These are phyloP conservation scores for Erigeron philadelphicus DNA, from an alignment of 140 eudicot species.

Conservation along the genomic window DNA sequence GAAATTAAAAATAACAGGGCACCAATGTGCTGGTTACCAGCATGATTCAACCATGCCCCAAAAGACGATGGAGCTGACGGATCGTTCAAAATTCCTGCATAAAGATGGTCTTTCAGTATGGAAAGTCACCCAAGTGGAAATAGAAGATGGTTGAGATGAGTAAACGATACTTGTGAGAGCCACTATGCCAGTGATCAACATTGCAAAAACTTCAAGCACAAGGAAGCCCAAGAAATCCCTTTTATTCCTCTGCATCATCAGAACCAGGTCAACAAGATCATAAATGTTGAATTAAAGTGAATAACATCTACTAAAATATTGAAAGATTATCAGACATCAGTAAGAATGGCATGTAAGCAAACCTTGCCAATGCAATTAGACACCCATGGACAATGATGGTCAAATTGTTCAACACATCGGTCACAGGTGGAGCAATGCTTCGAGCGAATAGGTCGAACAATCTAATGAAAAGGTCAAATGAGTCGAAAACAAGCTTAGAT, in stretches of 20 bases:
- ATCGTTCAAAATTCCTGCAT: conserved; percentile 73
- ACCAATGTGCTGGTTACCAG: conserved; percentile 69
- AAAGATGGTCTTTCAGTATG: conserved; percentile 8
- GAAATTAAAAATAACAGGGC: conserved; percentile 58
- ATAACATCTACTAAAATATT: not conserved
- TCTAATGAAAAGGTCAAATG: conserved; percentile 34
- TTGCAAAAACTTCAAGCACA: conserved; percentile 71
- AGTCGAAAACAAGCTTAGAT: not conserved
- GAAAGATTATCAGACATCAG: not conserved
- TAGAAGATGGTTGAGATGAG: conserved; percentile 8
- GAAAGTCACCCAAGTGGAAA: conserved; percentile 19
- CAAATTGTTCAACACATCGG: conserved; percentile 92
- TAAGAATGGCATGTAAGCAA: conserved; percentile 11
- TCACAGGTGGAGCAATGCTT: conserved; percentile 90
- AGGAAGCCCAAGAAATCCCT: conserved; percentile 86
- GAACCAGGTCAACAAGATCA: conserved; percentile 10
- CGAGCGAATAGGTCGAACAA: conserved; percentile 83
- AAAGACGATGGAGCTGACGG: conserved; percentile 84
- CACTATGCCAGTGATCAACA: conserved; percentile 73
- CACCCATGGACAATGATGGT: conserved; percentile 96
- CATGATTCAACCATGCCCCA: conserved; percentile 78
- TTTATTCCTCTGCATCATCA: conserved; percentile 70
- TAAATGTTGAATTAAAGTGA: not conserved
- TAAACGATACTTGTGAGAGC: conserved; percentile 60
- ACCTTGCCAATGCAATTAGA: conserved; percentile 94